Percentiles rank a stretch among this genome's conserved stretches.
Conservation (phyloP, 768 basidiomycete genomes). For the Calocera viscosa region DNA sequence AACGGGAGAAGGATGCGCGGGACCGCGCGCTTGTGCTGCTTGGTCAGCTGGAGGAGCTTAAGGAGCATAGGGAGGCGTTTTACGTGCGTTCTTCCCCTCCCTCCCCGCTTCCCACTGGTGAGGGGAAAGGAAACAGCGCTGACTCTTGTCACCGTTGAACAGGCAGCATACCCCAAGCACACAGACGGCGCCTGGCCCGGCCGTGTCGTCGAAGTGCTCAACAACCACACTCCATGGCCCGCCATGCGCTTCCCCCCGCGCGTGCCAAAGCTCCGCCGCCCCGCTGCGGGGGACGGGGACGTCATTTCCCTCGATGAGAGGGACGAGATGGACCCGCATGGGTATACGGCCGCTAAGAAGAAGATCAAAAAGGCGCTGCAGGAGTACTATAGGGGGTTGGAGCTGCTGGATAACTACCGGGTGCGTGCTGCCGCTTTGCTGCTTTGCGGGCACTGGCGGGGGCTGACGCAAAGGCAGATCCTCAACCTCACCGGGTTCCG, state of each 20-base stretch:
- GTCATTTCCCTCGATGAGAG: neutral
- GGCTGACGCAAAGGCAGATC: too few species aligned
- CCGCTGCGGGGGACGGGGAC: neutral
- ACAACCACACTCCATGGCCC: neutral
- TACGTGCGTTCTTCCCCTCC: conserved; percentile 33
- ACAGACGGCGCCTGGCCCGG: neutral
- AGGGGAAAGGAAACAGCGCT: too few species aligned
- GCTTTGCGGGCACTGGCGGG: too few species aligned
- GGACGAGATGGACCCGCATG: conserved; percentile 46
- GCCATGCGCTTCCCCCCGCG: conserved; percentile 6
- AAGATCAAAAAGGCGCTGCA: conserved; percentile 69
- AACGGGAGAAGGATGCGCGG: conserved; percentile 51
- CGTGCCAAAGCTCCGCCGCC: neutral
- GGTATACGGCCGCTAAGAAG: conserved; percentile 74
- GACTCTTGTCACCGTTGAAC: neutral
- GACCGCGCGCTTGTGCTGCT: conserved; percentile 34
- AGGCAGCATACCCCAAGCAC: neutral
- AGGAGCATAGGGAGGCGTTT: conserved; percentile 49
- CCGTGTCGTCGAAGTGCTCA: neutral
- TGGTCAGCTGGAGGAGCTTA: conserved; percentile 61
- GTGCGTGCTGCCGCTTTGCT: conserved; percentile 32
- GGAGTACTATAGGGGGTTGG: conserved; percentile 78
- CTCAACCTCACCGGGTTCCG: conserved; percentile 84
- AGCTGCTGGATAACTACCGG: conserved; percentile 78
- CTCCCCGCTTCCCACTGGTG: neutral